Base-by-base conservation (phyloP, 83 land plant species). In the Isoetes engelmannii region DNA sequence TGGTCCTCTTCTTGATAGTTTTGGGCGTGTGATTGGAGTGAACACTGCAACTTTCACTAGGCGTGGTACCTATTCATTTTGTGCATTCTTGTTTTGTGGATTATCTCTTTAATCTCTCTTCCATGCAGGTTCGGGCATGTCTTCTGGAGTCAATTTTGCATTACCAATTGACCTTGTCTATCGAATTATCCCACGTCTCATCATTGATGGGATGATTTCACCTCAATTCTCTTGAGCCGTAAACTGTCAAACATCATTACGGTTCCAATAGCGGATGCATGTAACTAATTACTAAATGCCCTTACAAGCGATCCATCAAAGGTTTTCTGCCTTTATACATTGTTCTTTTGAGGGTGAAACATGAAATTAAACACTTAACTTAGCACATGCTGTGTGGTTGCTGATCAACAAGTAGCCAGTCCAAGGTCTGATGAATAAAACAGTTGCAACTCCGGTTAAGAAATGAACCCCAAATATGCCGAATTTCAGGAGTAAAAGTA, bases 121-220 rank as follows among this genome's bases (percentile, higher is more conserved):
- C 13, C 37, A 50, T 77, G 70, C 87, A 92, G 97, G 97, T n/a
- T 68, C 88, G 18, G 94, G 94, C 60, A 55, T 73, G 72, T 92
- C 97, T 7, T 92, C 97, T 45, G 97, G 97, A 18, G 88, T 92
- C 5, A 92, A 92, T 71, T 92, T 92, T 79, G 97, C 97, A 43
- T 78, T 92, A 13, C 93, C 97, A 44, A 83, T 92, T 12, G 93
- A 92, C 71, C 69, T 79, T 13, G 90, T 85, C 55, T 73, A 77
- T 21, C 61, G 71, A 42, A 66, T 80, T 41, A 83, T 92, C 2
- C 97, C 97, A 10, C 76, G 79, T 62, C 86, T 92, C 5, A 92
- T 92, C 63, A 86, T 89, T 5, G 77, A 89, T 69, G 97, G 97
- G 69, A 82, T 86, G 49, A 15, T 69, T 44, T 61, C 78, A 12